Percentiles rank a stretch among this genome's conserved stretches.
Evolutionary conservation across 2,329 filamentous ascomycete genomes (phyloP).

Genomic region (Peltaster fructicola): DNA sequence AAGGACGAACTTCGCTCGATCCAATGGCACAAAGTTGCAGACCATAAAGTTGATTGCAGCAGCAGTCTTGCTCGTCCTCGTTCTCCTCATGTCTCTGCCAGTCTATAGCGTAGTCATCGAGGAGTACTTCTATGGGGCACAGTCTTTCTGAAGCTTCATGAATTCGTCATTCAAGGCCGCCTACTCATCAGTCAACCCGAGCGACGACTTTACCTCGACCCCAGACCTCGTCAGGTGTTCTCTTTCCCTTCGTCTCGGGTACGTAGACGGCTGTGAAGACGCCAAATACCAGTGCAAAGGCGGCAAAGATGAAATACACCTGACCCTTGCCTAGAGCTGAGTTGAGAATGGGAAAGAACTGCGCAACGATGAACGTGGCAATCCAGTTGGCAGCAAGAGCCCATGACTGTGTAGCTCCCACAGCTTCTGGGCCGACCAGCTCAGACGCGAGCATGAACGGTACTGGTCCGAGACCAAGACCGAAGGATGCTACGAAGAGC

Average conservation of each 20-base stretch:
- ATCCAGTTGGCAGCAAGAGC: constrained; percentile 74
- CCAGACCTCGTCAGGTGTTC: constrained; percentile 80
- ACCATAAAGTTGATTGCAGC: no score
- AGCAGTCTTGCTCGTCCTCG: no score
- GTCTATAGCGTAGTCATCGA: no score
- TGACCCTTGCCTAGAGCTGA: constrained; percentile 60
- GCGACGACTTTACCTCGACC: constrained; percentile 23
- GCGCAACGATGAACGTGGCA: constrained; percentile 79
- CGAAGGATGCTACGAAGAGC: constrained; percentile 77
- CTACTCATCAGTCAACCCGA: constrained; percentile 3
- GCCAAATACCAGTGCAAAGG: constrained; percentile 48
- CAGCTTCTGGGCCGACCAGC: constrained; percentile 75
- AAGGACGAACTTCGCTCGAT: constrained; percentile 22
- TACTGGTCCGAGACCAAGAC: constrained; percentile 76
- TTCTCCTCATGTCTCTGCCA: no score
- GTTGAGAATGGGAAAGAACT: constrained; percentile 86
- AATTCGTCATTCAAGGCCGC: no score
- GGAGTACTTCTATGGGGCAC: no score
- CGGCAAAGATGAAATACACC: constrained; percentile 85
- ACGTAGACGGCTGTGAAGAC: constrained; percentile 57
- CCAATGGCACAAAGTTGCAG: not conserved
- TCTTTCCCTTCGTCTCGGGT: constrained; percentile 78
- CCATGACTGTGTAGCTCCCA: constrained; percentile 82
- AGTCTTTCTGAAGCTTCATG: no score
- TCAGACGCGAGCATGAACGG: constrained; percentile 90